Conservation (phyloP, 2,329 filamentous ascomycete species). For the Neospermospora avenae region DNA sequence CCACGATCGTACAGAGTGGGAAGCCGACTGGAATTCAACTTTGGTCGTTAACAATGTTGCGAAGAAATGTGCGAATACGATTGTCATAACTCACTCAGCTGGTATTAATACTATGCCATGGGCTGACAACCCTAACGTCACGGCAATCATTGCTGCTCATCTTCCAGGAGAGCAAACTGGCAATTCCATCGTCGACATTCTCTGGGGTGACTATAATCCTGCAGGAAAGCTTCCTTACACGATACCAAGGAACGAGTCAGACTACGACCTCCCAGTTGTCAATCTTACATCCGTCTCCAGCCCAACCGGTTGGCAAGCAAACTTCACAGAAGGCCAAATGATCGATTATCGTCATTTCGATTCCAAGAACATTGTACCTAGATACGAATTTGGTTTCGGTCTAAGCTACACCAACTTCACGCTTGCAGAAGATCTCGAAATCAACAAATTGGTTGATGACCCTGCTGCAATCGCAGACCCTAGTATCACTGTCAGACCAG, state of each 20-base stretch:
- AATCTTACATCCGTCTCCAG: too few relatives aligned
- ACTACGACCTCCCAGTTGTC: background rate
- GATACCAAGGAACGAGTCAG: background rate
- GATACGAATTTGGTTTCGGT: slow-evolving; percentile 43
- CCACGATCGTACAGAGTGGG: slow-evolving; percentile 56
- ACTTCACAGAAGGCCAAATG: slow-evolving; percentile 47
- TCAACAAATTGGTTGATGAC: too few relatives aligned
- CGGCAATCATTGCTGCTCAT: slow-evolving; percentile 57
- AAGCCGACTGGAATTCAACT: slow-evolving; percentile 59
- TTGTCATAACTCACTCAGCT: slow-evolving; percentile 62
- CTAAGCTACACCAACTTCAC: slow-evolving; percentile 48
- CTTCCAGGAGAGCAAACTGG: slow-evolving; percentile 60
- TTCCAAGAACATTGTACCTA: slow-evolving; percentile 32
- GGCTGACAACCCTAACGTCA: slow-evolving; percentile 56
- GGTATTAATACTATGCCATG: slow-evolving; percentile 44
- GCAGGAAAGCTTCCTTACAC: slow-evolving; percentile 80
- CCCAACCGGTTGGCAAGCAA: slow-evolving; percentile 31
- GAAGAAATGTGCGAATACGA: slow-evolving; percentile 52
- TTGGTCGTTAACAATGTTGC: slow-evolving; percentile 53
- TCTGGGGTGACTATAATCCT: slow-evolving; percentile 69
- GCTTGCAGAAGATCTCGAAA: too few relatives aligned
- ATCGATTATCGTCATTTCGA: slow-evolving; percentile 53
- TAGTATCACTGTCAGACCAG: background rate
- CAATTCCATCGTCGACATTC: slow-evolving; percentile 55
- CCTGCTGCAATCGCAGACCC: too few relatives aligned